Conservation (phyloP, 1,284 basidiomycete species). For the Heterobasidion irregulare region DNA sequence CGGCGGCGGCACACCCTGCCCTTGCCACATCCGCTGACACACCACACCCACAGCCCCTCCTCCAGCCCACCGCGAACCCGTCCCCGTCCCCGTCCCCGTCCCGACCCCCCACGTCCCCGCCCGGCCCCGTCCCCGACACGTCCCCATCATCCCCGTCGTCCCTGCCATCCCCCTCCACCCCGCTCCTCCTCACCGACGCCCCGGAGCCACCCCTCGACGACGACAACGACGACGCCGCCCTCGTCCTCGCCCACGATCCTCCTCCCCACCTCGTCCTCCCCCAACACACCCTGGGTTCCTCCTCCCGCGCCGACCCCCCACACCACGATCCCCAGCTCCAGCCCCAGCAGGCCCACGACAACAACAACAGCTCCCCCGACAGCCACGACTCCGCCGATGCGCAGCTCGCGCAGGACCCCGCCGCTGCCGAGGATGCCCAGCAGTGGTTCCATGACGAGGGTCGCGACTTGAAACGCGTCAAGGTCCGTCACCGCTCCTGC, state of each 20-base stretch:
- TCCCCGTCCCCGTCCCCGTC: not conserved
- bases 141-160: not conserved
- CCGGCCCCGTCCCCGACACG: not conserved
- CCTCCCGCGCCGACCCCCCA: not conserved
- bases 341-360: not conserved
- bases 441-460: slow-evolving; percentile 25
- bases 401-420: slow-evolving; percentile 10
- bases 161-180: not conserved
- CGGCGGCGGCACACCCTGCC: no score
- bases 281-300: no score
- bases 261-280: not conserved
- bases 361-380: not conserved
- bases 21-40: no score
- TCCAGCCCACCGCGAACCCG: not conserved
- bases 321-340: no score
- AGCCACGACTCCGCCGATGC: not conserved
- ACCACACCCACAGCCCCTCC: not conserved
- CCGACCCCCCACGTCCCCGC: not conserved
- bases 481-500: slow-evolving; percentile 12
- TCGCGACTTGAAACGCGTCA: slow-evolving; percentile 31
- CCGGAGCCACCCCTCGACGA: not conserved
- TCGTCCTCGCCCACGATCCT: not conserved
- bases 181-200: not conserved
- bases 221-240: not conserved
- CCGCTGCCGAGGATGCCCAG: slow-evolving; percentile 18